Percentiles rank a stretch among this genome's conserved stretches.
Conservation (phyloP, 2,329 filamentous ascomycete species). For the Hirsutella minnesotensis region DNA sequence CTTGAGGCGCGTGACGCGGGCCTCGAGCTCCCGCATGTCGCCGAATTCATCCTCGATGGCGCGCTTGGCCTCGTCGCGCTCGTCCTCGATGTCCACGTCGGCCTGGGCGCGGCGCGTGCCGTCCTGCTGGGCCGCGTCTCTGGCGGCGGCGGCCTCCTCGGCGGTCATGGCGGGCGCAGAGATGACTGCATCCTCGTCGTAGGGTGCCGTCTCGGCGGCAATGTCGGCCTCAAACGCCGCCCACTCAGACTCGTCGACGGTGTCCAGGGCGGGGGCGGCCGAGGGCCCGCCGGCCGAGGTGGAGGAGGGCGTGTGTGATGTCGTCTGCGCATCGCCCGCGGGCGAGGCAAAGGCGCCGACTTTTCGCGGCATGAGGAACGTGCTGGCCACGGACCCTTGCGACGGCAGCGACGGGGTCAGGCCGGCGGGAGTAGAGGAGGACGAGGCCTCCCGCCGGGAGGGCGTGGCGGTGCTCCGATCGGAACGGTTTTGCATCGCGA, state of each 20-base stretch:
- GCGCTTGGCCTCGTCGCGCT: constrained; percentile 63
- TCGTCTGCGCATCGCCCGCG: neutral
- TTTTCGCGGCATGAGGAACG: constrained; percentile 14
- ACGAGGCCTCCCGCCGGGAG: constrained; percentile 27
- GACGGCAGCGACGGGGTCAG: constrained; percentile 6
- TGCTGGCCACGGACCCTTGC: constrained; percentile 5
- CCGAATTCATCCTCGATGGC: constrained; percentile 69
- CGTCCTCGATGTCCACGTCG: constrained; percentile 48
- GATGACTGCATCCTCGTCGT: constrained; percentile 44
- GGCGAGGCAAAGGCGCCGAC: neutral
- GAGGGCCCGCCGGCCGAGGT: too few relatives aligned
- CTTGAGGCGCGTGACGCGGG: constrained; percentile 55
- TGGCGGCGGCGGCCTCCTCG: constrained; percentile 46
- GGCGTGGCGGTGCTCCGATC: constrained; percentile 54
- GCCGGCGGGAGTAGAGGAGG: constrained; percentile 25
- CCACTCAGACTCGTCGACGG: constrained; percentile 67
- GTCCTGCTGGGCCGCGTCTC: constrained; percentile 34
- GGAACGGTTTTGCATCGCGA: constrained; percentile 45
- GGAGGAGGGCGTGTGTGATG: too few relatives aligned
- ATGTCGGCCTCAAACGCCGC: constrained; percentile 80
- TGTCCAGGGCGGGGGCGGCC: constrained; percentile 4
- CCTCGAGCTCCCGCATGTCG: constrained; percentile 70
- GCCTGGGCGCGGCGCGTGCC: constrained; percentile 42
- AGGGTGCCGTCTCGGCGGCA: constrained; percentile 30
- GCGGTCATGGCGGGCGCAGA: constrained; percentile 56